A percentile compares a stretch with the other conserved stretches of the same genome.
These are phyloP conservation scores for Cercophora sp. DNA, from an alignment of 495 filamentous ascomycete species.

Conservation along the genomic window DNA sequence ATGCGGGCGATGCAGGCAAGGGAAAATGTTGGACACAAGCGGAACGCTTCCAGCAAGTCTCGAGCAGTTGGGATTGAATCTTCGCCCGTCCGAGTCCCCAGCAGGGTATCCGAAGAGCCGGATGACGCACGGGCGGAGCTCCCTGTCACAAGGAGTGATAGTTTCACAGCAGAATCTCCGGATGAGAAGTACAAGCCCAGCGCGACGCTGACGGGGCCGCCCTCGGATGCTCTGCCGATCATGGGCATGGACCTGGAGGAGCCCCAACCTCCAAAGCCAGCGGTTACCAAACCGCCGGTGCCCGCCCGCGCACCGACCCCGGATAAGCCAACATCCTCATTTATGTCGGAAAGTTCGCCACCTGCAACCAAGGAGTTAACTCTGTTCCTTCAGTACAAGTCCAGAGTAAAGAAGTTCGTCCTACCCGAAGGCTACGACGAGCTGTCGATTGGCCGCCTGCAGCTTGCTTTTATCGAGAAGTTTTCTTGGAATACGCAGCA, in stretches of 20 bases:
- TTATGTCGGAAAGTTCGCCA: constrained; percentile 59
- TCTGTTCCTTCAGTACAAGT: constrained; percentile 95
- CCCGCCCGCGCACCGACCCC: constrained; percentile 30
- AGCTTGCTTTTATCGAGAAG: constrained; percentile 98
- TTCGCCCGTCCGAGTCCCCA: constrained; percentile 57
- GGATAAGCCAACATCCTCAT: constrained; percentile 34
- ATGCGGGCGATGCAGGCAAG: constrained; percentile 85
- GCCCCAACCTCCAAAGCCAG: constrained; percentile 21
- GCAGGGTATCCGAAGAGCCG: constrained; percentile 64
- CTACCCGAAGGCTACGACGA: constrained; percentile 77
- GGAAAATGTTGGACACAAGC: constrained; percentile 62
- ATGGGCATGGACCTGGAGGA: constrained; percentile 30
- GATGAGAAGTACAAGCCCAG: constrained; percentile 57
- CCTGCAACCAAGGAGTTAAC: constrained; percentile 85
- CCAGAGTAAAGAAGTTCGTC: constrained; percentile 93
- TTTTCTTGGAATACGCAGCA: constrained; percentile 97
- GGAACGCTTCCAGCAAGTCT: constrained; percentile 43
- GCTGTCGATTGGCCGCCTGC: constrained; percentile 78
- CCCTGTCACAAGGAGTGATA: constrained; percentile 33
- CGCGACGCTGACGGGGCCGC: constrained; percentile 49
- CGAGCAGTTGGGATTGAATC: constrained; percentile 44
- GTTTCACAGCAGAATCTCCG: constrained; percentile 51
- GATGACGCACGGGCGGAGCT: constrained; percentile 40
- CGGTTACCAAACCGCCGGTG: constrained; percentile 16
- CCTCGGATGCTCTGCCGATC: constrained; percentile 34